Evolutionary conservation across 2,329 filamentous ascomycete genomes (phyloP).

Genomic region (Cordyceps militaris): DNA sequence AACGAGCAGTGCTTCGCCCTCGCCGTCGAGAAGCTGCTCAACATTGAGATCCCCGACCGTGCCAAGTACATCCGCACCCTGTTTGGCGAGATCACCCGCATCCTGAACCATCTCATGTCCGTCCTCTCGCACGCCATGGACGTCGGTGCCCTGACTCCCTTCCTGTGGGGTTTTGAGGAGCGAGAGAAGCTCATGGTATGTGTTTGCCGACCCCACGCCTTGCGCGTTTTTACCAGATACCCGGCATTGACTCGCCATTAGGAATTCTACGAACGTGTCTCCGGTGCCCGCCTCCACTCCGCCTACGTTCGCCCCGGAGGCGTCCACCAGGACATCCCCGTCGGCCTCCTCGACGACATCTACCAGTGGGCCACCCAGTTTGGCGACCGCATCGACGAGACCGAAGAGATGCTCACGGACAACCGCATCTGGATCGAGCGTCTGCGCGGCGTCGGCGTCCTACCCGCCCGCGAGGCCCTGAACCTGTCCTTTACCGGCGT

Average conservation of each 20-base stretch:
- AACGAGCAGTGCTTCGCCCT: constrained; percentile 97
- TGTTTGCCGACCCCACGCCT: background rate
- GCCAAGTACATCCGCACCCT: constrained; percentile 96
- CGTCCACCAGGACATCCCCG: constrained; percentile 88
- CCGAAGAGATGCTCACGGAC: constrained; percentile 95
- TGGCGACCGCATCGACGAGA: constrained; percentile 96
- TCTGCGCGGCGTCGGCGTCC: constrained; percentile 84
- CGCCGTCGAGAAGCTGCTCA: constrained; percentile 95
- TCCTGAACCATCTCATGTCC: constrained; percentile 97
- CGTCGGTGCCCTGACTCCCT: constrained; percentile 93
- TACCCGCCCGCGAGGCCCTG: constrained; percentile 85
- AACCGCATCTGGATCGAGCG: constrained; percentile 99
- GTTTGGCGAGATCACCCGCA: constrained; percentile 89
- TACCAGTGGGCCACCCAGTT: constrained; percentile 99
- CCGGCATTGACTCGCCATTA: constrained; percentile 30
- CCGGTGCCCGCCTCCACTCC: constrained; percentile 91
- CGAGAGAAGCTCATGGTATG: constrained; percentile 98
- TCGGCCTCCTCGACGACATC: constrained; percentile 94
- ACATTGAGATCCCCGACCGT: constrained; percentile 88
- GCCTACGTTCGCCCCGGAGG: constrained; percentile 95
- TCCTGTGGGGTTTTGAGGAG: constrained; percentile 99
- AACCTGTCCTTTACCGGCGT: constrained; percentile 96
- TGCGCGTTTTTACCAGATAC: background rate
- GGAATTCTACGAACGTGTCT: constrained; percentile 99
- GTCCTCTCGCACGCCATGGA: constrained; percentile 98